Percentiles rank a stretch among this genome's conserved stretches.
phyloP scores from a whole-genome alignment of 2,329 filamentous ascomycete species.

The Ophiostoma montium region DNA sequence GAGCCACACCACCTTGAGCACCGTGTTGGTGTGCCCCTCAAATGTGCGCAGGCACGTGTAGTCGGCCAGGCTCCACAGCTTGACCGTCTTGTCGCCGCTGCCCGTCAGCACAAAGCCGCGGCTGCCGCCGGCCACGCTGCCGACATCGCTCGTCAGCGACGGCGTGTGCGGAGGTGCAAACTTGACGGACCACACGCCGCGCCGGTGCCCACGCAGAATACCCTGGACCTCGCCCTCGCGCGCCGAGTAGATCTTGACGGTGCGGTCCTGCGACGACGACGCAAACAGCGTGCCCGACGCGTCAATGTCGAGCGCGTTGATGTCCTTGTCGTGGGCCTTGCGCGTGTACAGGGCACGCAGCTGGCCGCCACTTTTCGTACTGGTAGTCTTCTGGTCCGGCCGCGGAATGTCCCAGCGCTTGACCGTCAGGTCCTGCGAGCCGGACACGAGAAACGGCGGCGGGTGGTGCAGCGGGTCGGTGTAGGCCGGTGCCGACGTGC shows the following conservation, averaged over 20 bases:
- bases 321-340: slow-evolving; percentile 97
- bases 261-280: slow-evolving; percentile 90
- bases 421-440: slow-evolving; percentile 88
- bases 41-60: slow-evolving; percentile 90
- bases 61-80: slow-evolving; percentile 84
- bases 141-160: slow-evolving; percentile 55
- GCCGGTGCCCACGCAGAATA: slow-evolving; percentile 79
- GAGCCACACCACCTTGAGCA: slow-evolving; percentile 88
- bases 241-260: slow-evolving; percentile 90
- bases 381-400: slow-evolving; percentile 17
- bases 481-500: slow-evolving; percentile 54
- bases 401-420: slow-evolving; percentile 81
- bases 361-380: slow-evolving; percentile 27
- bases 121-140: slow-evolving; percentile 49
- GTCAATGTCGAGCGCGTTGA: slow-evolving; percentile 83
- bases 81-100: slow-evolving; percentile 90
- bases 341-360: slow-evolving; percentile 68
- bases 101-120: slow-evolving; percentile 75
- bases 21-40: slow-evolving; percentile 90
- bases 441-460: slow-evolving; percentile 74
- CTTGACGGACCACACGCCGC: slow-evolving; percentile 89
- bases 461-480: slow-evolving; percentile 64
- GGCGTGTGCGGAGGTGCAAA: slow-evolving; percentile 75
- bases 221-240: slow-evolving; percentile 84
- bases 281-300: slow-evolving; percentile 68